Conservation (phyloP, 1,284 basidiomycete genomes). For the Earliella scabrosa region DNA sequence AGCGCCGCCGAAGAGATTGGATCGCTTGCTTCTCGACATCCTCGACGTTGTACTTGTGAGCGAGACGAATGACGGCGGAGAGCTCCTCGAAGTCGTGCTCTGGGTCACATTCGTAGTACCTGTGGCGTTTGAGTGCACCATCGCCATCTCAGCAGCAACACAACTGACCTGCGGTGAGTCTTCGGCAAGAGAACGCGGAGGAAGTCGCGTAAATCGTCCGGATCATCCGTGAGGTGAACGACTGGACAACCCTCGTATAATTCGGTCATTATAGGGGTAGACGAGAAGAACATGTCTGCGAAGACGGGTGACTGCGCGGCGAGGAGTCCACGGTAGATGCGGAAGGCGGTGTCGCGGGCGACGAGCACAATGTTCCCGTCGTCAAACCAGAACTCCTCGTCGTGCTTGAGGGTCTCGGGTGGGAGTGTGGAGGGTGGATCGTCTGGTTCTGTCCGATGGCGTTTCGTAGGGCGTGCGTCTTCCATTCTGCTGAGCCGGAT, state of each 20-base stretch:
- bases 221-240: neutral
- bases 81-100: neutral
- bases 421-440: too few species aligned
- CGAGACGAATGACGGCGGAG: neutral
- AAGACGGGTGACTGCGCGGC: constrained; percentile 21
- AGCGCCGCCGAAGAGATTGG: neutral
- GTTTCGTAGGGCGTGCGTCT: too few species aligned
- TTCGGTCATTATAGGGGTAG: too few species aligned
- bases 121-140: too few species aligned
- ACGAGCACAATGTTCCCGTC: constrained; percentile 28
- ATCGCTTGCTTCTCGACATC: neutral
- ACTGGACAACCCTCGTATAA: constrained; percentile 6
- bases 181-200: neutral
- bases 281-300: constrained; percentile 23
- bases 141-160: too few species aligned
- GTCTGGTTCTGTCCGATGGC: too few species aligned
- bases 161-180: neutral
- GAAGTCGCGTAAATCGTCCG: neutral
- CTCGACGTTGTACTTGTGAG: neutral
- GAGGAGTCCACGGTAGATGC: constrained; percentile 21
- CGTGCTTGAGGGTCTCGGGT: too few species aligned
- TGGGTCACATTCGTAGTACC: neutral
- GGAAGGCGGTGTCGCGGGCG: constrained; percentile 11
- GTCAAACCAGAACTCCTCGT: constrained; percentile 16
- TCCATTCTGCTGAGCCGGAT: too few species aligned